Conservation (phyloP, 2,329 filamentous ascomycete species). For the Aspergillus sp. region DNA sequence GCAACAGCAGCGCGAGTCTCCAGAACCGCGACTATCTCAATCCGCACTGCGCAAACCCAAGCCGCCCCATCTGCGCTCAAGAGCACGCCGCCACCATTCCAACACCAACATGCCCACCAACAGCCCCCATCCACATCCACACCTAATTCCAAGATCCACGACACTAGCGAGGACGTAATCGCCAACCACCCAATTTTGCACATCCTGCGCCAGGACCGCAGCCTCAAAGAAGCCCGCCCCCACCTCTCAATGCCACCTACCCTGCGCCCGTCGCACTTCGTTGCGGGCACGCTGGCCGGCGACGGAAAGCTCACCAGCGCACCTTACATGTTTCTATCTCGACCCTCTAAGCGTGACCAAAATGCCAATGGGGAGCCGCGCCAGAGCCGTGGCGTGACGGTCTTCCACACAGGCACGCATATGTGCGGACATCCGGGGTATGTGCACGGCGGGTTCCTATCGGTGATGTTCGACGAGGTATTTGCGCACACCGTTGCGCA, state of each 20-base stretch:
- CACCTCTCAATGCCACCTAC: conserved; percentile 76
- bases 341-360: neutral
- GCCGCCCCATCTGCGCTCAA: conserved; percentile 4
- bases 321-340: conserved; percentile 54
- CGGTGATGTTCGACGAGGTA: conserved; percentile 38
- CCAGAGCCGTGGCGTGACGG: conserved; percentile 21
- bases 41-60: conserved; percentile 9
- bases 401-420: conserved; percentile 35
- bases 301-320: conserved; percentile 73
- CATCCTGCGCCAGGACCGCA: conserved; percentile 62
- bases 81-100: conserved; percentile 11
- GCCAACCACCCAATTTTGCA: conserved; percentile 64
- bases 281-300: conserved; percentile 73
- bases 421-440: conserved; percentile 38
- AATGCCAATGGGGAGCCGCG: neutral
- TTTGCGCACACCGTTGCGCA: conserved; percentile 37
- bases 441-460: conserved; percentile 36
- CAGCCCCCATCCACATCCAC: neutral
- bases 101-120: conserved; percentile 43
- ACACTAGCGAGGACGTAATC: neutral
- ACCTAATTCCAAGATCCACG: neutral
- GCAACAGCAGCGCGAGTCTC: neutral
- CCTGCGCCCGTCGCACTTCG: conserved; percentile 72
- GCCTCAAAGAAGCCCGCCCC: conserved; percentile 72
- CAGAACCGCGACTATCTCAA: neutral